A percentile compares a stretch with the other conserved stretches of the same genome.
Conservation (phyloP, 805 yeast species). For the Ogataea chonburiensis region DNA sequence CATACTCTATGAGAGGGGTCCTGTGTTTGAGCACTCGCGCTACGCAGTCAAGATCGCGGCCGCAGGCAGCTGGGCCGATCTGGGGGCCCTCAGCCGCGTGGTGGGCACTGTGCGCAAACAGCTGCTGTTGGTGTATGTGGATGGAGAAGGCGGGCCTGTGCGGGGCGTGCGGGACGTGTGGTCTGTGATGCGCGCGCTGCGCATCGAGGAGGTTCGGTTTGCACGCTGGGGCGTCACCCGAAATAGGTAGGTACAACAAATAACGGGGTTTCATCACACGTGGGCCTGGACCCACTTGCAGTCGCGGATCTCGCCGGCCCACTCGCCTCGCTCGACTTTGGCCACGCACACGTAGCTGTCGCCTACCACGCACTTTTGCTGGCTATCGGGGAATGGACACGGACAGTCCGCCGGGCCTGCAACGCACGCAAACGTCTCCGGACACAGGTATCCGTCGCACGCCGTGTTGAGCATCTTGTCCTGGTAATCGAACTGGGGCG, state of each 20-base stretch:
- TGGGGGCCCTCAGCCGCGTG: constrained; percentile 72
- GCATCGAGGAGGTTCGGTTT: no score
- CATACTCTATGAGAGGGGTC: constrained; percentile 83
- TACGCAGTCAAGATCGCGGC: constrained; percentile 49
- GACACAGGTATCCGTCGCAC: constrained; percentile 74
- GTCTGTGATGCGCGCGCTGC: no score
- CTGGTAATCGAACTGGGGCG: constrained; percentile 39
- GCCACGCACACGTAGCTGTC: constrained; percentile 76
- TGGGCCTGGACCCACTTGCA: constrained; percentile 81
- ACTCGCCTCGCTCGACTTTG: constrained; percentile 52
- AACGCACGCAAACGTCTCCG: constrained; percentile 81
- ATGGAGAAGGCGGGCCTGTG: no score
- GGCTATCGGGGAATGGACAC: constrained; percentile 85
- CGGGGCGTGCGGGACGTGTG: no score
- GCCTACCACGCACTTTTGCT: constrained; percentile 70
- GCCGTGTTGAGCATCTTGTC: constrained; percentile 37
- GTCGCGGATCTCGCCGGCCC: constrained; percentile 56
- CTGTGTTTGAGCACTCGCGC: constrained; percentile 94
- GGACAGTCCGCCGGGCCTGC: constrained; percentile 71
- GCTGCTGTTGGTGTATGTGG: constrained; percentile 68
- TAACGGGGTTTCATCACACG: constrained; percentile 41
- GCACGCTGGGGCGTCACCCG: constrained; percentile 6
- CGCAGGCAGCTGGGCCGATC: constrained; percentile 49
- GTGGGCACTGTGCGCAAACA: constrained; percentile 84
- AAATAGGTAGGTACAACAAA: neutral